Evolutionary conservation across 1,284 basidiomycete species (phyloP).

Genomic region (Sparassis latifolia): DNA sequence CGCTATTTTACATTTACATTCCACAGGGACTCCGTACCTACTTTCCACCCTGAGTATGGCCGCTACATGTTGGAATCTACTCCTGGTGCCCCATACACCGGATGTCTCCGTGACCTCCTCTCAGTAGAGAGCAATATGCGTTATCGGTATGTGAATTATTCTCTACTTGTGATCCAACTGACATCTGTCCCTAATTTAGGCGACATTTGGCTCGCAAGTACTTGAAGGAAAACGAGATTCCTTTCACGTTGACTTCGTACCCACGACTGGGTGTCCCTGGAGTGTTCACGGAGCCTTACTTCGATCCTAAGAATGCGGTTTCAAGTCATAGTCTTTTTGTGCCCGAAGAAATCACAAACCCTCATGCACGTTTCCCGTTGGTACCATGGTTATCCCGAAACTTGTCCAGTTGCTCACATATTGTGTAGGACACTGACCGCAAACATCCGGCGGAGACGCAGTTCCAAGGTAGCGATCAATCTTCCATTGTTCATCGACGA

Average conservation of each 20-base stretch:
- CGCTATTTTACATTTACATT: constrained; percentile 7
- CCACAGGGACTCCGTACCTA: constrained; percentile 69
- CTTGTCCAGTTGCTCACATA: not conserved
- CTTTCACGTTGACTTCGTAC: constrained; percentile 93
- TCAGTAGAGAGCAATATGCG: constrained; percentile 93
- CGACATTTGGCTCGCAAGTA: constrained; percentile 82
- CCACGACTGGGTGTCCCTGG: constrained; percentile 87
- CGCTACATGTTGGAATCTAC: constrained; percentile 99
- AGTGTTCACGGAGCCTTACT: constrained; percentile 89
- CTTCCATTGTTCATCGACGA: constrained; percentile 90
- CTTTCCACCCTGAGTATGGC: constrained; percentile 99
- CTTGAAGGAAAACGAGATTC: constrained; percentile 82
- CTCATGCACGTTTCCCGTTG: constrained; percentile 95
- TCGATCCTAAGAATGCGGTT: constrained; percentile 63
- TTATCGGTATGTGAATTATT: constrained; percentile 9
- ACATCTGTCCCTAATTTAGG: constrained; percentile 31
- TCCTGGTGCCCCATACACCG: constrained; percentile 91
- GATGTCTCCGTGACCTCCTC: constrained; percentile 78
- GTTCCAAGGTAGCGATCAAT: constrained; percentile 94
- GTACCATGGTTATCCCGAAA: constrained; percentile 27
- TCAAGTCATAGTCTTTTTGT: constrained; percentile 92
- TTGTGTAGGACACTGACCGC: constrained; percentile 81
- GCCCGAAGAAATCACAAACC: constrained; percentile 94
- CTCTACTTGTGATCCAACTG: not conserved
- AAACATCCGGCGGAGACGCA: constrained; percentile 87